These are phyloP conservation scores for Venturia nashicola DNA, from an alignment of 2,329 filamentous ascomycete genomes.

Conservation along the genomic window DNA sequence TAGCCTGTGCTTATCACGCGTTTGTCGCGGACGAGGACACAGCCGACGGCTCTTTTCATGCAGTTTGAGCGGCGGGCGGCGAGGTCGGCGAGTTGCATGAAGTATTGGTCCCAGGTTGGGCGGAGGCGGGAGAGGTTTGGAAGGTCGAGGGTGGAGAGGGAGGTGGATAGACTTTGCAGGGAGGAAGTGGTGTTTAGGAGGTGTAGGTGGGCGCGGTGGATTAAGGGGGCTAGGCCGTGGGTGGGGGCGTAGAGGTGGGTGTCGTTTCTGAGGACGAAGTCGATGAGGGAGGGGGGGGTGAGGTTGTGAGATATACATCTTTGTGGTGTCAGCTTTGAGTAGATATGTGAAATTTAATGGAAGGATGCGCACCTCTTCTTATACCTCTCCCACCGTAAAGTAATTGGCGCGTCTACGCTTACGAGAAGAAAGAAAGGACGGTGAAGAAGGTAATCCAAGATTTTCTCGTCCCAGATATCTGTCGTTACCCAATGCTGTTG, in stretches of 20 bases:
- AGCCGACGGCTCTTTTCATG: conserved; percentile 95
- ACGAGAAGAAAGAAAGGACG: conserved; percentile 90
- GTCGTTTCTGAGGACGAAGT: conserved; percentile 55
- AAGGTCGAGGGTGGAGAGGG: conserved; percentile 64
- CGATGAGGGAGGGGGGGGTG: conserved; percentile 40
- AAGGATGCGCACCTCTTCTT: not conserved
- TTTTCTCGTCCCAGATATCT: conserved; percentile 60
- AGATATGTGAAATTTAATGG: not conserved
- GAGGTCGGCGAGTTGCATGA: conserved; percentile 90
- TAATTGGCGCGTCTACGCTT: conserved; percentile 81
- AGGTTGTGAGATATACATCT: conserved; percentile 37
- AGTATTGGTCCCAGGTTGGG: conserved; percentile 93
- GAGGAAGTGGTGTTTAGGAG: conserved; percentile 74
- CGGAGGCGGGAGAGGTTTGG: conserved; percentile 67
- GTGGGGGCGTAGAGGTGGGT: conserved; percentile 57
- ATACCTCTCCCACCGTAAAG: conserved; percentile 66
- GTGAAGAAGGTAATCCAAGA: conserved; percentile 62
- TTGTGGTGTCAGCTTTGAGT: not conserved
- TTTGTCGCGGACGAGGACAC: conserved; percentile 75
- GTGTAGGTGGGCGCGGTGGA: conserved; percentile 70
- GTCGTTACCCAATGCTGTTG: conserved; percentile 74
- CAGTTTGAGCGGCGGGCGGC: conserved; percentile 88
- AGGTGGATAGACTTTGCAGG: conserved; percentile 57
- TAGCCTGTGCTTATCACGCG: conserved; percentile 92
- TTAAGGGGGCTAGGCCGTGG: conserved; percentile 59